phyloP scores from a whole-genome alignment of 371 early-diverging fungal genomes.

The Mucor circinelloides region DNA sequence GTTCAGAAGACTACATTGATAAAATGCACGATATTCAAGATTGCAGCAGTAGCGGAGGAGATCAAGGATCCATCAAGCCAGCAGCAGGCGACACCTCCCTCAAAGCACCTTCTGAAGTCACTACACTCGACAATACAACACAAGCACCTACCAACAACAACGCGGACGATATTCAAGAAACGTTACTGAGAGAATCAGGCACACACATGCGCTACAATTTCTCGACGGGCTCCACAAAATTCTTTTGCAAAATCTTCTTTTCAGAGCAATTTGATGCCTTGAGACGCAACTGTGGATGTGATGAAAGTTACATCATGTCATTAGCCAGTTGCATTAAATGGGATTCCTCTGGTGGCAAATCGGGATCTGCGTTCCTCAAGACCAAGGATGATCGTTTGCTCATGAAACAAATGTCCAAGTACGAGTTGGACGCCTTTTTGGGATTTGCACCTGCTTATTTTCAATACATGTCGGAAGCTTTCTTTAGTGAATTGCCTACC shows the following conservation, averaged over 20 bases:
- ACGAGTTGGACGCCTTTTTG: slow-evolving; percentile 90
- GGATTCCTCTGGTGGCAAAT: slow-evolving; percentile 92
- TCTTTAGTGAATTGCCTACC: slow-evolving; percentile 86
- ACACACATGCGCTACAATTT: slow-evolving; percentile 78
- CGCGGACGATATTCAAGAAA: slow-evolving; percentile 56
- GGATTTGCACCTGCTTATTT: slow-evolving; percentile 95
- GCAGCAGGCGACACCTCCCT: background rate
- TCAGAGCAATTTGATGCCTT: slow-evolving; percentile 95
- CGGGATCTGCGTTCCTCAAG: slow-evolving; percentile 90
- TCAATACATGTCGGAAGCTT: slow-evolving; percentile 87
- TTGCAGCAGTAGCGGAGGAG: slow-evolving; percentile 10
- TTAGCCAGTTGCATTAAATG: slow-evolving; percentile 87
- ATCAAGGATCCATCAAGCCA: slow-evolving; percentile 9
- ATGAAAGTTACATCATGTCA: slow-evolving; percentile 82
- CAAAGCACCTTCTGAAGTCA: slow-evolving; percentile 11
- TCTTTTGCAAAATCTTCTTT: slow-evolving; percentile 90
- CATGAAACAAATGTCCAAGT: slow-evolving; percentile 89
- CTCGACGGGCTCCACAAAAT: slow-evolving; percentile 73
- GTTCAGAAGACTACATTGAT: slow-evolving; percentile 51
- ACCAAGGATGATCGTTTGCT: slow-evolving; percentile 93
- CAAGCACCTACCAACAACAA: background rate
- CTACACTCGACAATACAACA: slow-evolving; percentile 10
- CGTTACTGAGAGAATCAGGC: slow-evolving; percentile 66
- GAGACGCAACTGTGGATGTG: slow-evolving; percentile 83
- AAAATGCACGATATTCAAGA: slow-evolving; percentile 48